A percentile compares a stretch with the other conserved stretches of the same genome.
Evolutionary conservation across 106 monocot species (phyloP).

Genomic region (Dendrobium officinale): DNA sequence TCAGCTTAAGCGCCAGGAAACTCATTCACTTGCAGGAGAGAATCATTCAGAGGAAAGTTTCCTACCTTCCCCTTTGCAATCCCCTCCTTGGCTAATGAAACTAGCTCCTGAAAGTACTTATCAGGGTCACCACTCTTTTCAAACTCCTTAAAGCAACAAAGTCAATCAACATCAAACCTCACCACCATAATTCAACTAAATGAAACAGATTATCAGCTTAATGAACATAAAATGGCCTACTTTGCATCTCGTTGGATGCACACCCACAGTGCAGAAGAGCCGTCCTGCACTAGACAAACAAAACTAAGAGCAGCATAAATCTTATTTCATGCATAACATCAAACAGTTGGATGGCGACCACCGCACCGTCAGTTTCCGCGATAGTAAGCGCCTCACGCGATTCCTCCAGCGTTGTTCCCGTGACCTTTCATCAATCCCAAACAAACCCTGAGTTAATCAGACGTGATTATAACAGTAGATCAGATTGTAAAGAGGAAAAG

Average conservation of each 20-base stretch:
- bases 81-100: constrained; percentile 67
- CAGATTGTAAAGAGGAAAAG: neutral
- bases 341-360: constrained; percentile 11
- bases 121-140: constrained; percentile 94
- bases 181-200: neutral
- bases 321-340: constrained; percentile 11
- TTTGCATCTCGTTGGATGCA: constrained; percentile 97
- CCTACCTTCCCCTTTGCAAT: constrained; percentile 89
- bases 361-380: constrained; percentile 80
- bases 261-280: constrained; percentile 94
- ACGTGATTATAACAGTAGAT: neutral
- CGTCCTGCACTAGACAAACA: constrained; percentile 39
- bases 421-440: constrained; percentile 41
- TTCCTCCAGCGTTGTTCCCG: constrained; percentile 81
- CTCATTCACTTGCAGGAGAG: no score
- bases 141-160: constrained; percentile 54
- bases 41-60: no score
- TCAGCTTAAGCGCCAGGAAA: no score
- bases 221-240: constrained; percentile 22
- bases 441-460: neutral
- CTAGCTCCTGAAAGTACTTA: constrained; percentile 54
- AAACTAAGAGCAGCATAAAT: neutral
- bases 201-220: neutral
- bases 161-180: neutral
- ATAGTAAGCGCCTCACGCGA: constrained; percentile 87